These are phyloP conservation scores for Hypoxylon sp. DNA, from an alignment of 2,329 filamentous ascomycete species.

Conservation along the genomic window DNA sequence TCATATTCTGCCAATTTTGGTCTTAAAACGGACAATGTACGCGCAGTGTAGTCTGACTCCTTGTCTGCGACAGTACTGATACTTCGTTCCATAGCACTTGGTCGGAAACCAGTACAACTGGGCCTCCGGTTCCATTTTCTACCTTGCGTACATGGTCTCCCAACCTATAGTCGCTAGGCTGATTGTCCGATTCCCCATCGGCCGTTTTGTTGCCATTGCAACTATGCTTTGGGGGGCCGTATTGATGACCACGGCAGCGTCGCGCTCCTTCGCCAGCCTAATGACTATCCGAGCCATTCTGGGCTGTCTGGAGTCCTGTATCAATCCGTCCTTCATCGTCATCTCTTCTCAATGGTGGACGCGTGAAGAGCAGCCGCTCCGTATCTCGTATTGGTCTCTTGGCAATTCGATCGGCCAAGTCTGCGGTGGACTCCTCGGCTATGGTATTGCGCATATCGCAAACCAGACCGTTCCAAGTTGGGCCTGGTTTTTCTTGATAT, in stretches of 20 bases:
- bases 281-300: constrained; percentile 70
- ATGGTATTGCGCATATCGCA: constrained; percentile 72
- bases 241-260: constrained; percentile 64
- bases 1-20: constrained; percentile 48
- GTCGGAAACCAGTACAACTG: constrained; percentile 41
- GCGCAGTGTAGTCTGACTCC: constrained; percentile 10
- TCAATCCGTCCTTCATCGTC: constrained; percentile 65
- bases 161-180: constrained; percentile 63
- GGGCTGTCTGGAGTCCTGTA: constrained; percentile 69
- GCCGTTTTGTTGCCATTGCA: constrained; percentile 62
- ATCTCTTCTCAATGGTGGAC: constrained; percentile 59
- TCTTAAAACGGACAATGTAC: constrained; percentile 41
- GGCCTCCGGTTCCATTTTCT: constrained; percentile 63
- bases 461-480: constrained; percentile 31
- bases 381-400: constrained; percentile 69
- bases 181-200: constrained; percentile 64
- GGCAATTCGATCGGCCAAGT: constrained; percentile 73
- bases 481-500: constrained; percentile 66
- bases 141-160: constrained; percentile 64
- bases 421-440: constrained; percentile 72
- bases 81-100: constrained; percentile 22
- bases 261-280: constrained; percentile 68
- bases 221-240: constrained; percentile 65
- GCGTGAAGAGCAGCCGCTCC: constrained; percentile 63
- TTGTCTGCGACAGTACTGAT: constrained; percentile 10